Percentiles rank a stretch among this genome's conserved stretches.
These are phyloP conservation scores for Sugiyamaella floridensis DNA, from an alignment of 805 yeast species.

Conservation along the genomic window DNA sequence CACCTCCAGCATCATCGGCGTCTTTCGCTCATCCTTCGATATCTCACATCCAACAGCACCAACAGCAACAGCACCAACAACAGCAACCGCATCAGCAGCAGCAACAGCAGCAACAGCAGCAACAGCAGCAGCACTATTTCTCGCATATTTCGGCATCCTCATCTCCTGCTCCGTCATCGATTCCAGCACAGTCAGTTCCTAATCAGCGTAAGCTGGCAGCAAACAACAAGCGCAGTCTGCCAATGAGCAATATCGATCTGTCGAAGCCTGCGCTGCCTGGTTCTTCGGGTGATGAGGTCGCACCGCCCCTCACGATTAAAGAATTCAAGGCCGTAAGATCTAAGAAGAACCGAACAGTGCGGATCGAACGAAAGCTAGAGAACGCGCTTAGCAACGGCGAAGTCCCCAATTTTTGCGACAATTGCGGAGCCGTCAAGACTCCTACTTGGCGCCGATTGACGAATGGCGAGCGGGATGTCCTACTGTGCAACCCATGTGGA, in stretches of 20 bases:
- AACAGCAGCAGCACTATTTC: background rate
- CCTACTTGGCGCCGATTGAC: constrained; percentile 26
- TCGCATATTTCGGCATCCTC: background rate
- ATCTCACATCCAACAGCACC: constrained; percentile 3
- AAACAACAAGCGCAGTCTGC: background rate
- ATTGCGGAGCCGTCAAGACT: constrained; percentile 28
- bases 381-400: constrained; percentile 14
- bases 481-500: constrained; percentile 27
- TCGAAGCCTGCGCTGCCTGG: background rate
- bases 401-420: constrained; percentile 25
- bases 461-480: constrained; percentile 10
- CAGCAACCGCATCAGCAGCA: background rate
- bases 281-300: background rate
- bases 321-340: background rate
- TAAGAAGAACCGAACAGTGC: background rate
- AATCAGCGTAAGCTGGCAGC: background rate
- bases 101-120: background rate
- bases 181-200: background rate
- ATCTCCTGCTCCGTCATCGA: background rate
- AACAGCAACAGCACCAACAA: background rate
- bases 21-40: background rate
- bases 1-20: constrained; percentile 6
- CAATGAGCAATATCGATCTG: background rate
- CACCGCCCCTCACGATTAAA: background rate
- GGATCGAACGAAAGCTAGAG: background rate